Evolutionary conservation across 2,329 filamentous ascomycete genomes (phyloP).

Genomic region (Neocucurbitaria cava): DNA sequence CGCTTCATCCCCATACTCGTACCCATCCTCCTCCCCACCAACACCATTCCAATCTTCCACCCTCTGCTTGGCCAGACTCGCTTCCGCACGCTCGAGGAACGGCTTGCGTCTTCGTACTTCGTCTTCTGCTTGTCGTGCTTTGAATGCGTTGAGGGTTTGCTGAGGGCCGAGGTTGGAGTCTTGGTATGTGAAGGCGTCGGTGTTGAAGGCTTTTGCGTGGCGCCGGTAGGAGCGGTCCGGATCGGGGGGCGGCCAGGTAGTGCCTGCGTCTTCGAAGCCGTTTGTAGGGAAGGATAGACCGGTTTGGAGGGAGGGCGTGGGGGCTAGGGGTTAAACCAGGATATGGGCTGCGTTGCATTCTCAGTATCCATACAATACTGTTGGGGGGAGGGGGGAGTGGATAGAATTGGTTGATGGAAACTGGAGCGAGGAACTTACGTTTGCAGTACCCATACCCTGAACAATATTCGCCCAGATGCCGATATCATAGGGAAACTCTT

Average conservation of each 20-base stretch:
- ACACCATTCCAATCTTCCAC: slow-evolving; percentile 1
- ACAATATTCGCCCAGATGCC: slow-evolving; percentile 76
- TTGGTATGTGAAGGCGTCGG: slow-evolving; percentile 49
- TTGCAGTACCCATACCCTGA: slow-evolving; percentile 76
- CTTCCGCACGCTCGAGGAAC: slow-evolving; percentile 53
- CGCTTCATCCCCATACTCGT: slow-evolving; percentile 32
- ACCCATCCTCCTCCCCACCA: slow-evolving; percentile 7
- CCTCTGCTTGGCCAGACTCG: slow-evolving; percentile 7
- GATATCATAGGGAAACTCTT: slow-evolving; percentile 85
- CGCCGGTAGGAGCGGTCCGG: slow-evolving; percentile 51
- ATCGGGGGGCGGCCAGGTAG: slow-evolving; percentile 59
- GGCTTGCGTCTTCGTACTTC: slow-evolving; percentile 50
- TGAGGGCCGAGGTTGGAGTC: slow-evolving; percentile 45
- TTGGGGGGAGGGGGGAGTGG: too few species aligned
- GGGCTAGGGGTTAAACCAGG: slow-evolving; percentile 75
- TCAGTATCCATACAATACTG: not conserved
- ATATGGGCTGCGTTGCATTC: slow-evolving; percentile 49
- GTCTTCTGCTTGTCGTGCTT: slow-evolving; percentile 61
- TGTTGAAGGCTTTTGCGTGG: slow-evolving; percentile 12
- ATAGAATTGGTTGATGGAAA: not conserved
- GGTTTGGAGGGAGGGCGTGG: slow-evolving; percentile 57
- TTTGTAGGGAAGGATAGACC: slow-evolving; percentile 73
- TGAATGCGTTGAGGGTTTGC: slow-evolving; percentile 61
- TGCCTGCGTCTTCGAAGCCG: slow-evolving; percentile 67
- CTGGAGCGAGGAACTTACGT: slow-evolving; percentile 5